A percentile compares a stretch with the other conserved stretches of the same genome.
phyloP scores from a whole-genome alignment of 2,329 filamentous ascomycete genomes.

The Ascochyta rabiei region DNA sequence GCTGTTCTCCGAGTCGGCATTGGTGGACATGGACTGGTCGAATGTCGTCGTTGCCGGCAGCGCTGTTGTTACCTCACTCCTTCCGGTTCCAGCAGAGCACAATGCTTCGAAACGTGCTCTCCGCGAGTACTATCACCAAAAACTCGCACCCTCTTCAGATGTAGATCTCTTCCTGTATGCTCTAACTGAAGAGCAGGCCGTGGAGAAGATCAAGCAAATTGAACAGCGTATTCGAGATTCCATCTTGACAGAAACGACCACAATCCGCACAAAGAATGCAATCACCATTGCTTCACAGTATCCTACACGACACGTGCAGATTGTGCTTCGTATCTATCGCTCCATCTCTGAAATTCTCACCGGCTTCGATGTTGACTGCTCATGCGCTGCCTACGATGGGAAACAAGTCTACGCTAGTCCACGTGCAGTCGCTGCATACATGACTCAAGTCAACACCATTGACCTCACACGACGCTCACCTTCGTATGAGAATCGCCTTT shows the following conservation, averaged over 20 bases:
- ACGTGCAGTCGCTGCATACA: constrained; percentile 76
- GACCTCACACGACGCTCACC: constrained; percentile 81
- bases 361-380: constrained; percentile 87
- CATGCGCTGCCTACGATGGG: constrained; percentile 80
- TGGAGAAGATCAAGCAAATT: constrained; percentile 84
- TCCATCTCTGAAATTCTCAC: constrained; percentile 83
- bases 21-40: constrained; percentile 78
- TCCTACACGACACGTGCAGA: constrained; percentile 82
- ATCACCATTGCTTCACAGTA: constrained; percentile 86
- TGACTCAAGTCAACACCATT: constrained; percentile 81
- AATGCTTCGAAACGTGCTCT: constrained; percentile 49
- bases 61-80: constrained; percentile 77
- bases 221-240: constrained; percentile 76
- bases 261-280: constrained; percentile 83
- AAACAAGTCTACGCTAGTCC: constrained; percentile 80
- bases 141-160: constrained; percentile 81
- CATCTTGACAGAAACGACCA: constrained; percentile 81
- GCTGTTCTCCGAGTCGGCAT: constrained; percentile 78
- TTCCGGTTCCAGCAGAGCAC: constrained; percentile 65
- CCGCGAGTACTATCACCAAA: constrained; percentile 75
- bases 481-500: constrained; percentile 85
- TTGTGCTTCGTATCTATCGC: constrained; percentile 85
- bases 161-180: constrained; percentile 87
- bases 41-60: constrained; percentile 84
- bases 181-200: constrained; percentile 74